Percentiles rank a stretch among this genome's conserved stretches.
Evolutionary conservation across 2,329 filamentous ascomycete genomes (phyloP).

Genomic region (Pyrenochaeta sp.): DNA sequence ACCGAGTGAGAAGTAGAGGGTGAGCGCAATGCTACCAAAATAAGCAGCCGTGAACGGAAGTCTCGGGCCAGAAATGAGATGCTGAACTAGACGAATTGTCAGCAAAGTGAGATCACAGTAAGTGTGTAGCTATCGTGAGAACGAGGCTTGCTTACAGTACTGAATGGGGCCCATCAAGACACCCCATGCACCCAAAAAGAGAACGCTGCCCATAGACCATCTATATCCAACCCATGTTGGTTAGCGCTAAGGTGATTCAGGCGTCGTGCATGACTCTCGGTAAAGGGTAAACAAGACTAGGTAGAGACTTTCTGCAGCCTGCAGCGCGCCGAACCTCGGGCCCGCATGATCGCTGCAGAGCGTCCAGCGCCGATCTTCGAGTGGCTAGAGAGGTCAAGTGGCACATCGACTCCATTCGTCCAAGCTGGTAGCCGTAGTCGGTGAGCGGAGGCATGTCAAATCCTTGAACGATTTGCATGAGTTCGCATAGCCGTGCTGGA

Average conservation of each 20-base stretch:
- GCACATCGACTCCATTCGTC: conserved; percentile 34
- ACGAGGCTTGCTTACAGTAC: conserved; percentile 63
- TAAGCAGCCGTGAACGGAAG: conserved; percentile 94
- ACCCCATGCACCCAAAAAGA: conserved; percentile 93
- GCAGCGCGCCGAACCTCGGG: conserved; percentile 50
- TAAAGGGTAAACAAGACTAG: conserved; percentile 38
- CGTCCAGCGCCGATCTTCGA: conserved; percentile 43
- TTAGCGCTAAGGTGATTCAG: conserved; percentile 47
- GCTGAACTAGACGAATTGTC: conserved; percentile 62
- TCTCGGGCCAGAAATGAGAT: conserved; percentile 83
- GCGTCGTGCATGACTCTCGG: conserved; percentile 36
- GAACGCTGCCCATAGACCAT: conserved; percentile 90
- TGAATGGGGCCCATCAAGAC: conserved; percentile 90
- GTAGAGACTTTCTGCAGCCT: conserved; percentile 40
- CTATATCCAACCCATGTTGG: conserved; percentile 60
- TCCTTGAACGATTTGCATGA: conserved; percentile 31
- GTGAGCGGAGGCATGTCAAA: conserved; percentile 15
- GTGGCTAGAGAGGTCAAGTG: conserved; percentile 50
- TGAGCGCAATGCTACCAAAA: conserved; percentile 90
- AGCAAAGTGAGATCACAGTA: conserved; percentile 21
- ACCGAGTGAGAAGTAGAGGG: conserved; percentile 89
- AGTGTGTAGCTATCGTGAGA: conserved; percentile 17
- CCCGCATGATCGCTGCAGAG: conserved; percentile 52
- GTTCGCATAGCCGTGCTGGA: conserved; percentile 42
- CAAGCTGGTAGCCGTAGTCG: conserved; percentile 20